Percentiles rank a stretch among this genome's conserved stretches.
Conservation (phyloP, 768 basidiomycete genomes). For the Botryobasidium botryosum region DNA sequence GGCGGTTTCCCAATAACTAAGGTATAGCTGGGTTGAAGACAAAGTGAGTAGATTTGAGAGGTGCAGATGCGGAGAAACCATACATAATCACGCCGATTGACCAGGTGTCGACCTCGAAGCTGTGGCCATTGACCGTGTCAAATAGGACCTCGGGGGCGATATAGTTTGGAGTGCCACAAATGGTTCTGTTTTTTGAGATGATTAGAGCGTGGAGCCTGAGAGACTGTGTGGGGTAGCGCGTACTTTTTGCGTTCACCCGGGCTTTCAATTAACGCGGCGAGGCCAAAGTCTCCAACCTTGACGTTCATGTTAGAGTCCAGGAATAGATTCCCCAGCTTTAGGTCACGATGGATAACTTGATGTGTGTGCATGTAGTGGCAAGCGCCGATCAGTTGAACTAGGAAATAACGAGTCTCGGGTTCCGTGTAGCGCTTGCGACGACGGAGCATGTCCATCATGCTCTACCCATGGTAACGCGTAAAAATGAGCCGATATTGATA, state of each 20-base stretch:
- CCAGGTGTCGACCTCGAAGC: slow-evolving; percentile 98
- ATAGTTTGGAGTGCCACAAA: slow-evolving; percentile 97
- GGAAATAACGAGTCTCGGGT: slow-evolving; percentile 81
- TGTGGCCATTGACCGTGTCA: slow-evolving; percentile 89
- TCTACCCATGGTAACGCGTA: slow-evolving; percentile 9
- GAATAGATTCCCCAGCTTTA: slow-evolving; percentile 92
- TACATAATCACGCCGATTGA: slow-evolving; percentile 84
- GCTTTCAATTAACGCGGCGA: slow-evolving; percentile 91
- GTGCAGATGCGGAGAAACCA: slow-evolving; percentile 9
- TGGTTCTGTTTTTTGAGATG: slow-evolving; percentile 34
- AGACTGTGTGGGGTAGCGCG: slow-evolving; percentile 10
- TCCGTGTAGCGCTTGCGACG: slow-evolving; percentile 77
- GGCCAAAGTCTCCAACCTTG: slow-evolving; percentile 93
- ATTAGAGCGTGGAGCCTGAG: too few species aligned
- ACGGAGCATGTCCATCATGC: slow-evolving; percentile 68
- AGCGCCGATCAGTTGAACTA: slow-evolving; percentile 88
- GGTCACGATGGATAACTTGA: slow-evolving; percentile 93
- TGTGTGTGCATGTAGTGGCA: slow-evolving; percentile 96
- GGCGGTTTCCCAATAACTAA: slow-evolving; percentile 89
- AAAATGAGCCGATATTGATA: neutral
- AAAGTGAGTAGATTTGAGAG: neutral
- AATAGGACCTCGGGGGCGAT: slow-evolving; percentile 96
- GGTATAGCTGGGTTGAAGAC: slow-evolving; percentile 39
- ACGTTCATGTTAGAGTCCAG: slow-evolving; percentile 85
- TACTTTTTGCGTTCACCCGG: slow-evolving; percentile 91